Evolutionary conservation across 1,284 basidiomycete species (phyloP), one percentile per base, ranked within the genome.

Genomic region (Volvariella volvacea): DNA sequence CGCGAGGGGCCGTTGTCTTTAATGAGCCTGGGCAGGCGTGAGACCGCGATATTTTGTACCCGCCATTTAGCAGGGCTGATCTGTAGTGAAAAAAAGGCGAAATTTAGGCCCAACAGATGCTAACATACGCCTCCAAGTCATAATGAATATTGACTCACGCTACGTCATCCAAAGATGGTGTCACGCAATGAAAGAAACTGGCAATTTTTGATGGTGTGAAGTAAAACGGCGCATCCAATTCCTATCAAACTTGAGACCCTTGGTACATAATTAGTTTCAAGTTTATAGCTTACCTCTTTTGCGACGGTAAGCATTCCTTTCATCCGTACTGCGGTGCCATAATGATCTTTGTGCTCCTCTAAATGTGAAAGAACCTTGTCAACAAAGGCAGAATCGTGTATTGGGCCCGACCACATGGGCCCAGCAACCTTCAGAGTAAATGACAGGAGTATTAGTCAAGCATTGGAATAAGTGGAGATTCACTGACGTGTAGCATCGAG

Each of bases 241-340:
- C 92, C 91, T 95, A 50, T 3, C 47, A 14, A 6, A 28, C 25
- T 6, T 28, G 6, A 28, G 12, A 15, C n/a, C 6, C 6, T 36
- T 4, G n/a, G 44, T 48, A 10, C 48, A 30, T 38, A 46, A 37
- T 39, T 17, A 19, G 28, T n/a, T 19, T 17, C 20, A n/a, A n/a
- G n/a, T n/a, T n/a, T n/a, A n/a, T n/a, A n/a, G 19, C 39, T 39
- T 31, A 91, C 94, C 67, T 94, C 84, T 55, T 83, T 79, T 0
- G 94, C 93, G 0, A 95, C 75, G 3, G 83, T 85, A 39, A 98
- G 70, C 96, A 99, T 99, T 1, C 96, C 95, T 61, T 86, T 86
- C 80, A 99, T 98, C 40, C 96, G 74, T 0, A 78, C 55, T 20
- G 77, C 73, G 0, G 96, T 99, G 17, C 83, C 83, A 59, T 95